Conservation (phyloP, 192 early-diverging fungal species). For the Spizellomyces punctatus region DNA sequence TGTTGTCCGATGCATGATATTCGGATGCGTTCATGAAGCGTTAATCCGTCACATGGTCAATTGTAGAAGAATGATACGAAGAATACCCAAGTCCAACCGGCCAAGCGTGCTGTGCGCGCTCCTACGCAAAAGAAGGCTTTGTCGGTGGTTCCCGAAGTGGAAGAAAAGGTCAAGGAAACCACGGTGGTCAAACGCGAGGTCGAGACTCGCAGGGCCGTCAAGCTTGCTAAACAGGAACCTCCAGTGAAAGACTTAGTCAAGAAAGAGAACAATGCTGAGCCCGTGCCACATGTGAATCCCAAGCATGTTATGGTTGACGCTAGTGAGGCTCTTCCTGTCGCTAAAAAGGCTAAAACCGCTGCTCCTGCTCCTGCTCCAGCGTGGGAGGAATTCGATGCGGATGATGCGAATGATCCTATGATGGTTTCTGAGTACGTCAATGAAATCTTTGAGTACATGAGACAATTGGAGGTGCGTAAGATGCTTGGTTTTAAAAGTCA, state of each 20-base stretch:
- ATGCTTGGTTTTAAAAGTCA: slow-evolving; percentile 1
- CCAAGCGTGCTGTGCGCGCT: neutral
- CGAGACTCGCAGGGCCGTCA: neutral
- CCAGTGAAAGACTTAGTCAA: neutral
- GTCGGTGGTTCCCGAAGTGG: neutral
- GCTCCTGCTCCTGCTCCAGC: neutral
- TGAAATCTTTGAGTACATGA: slow-evolving; percentile 93
- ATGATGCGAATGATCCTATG: slow-evolving; percentile 79
- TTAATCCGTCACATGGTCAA: neutral
- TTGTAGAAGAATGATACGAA: slow-evolving; percentile 5
- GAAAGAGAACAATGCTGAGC: slow-evolving; percentile 17
- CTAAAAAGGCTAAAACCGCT: slow-evolving; percentile 28
- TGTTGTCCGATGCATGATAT: neutral
- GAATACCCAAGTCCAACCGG: neutral
- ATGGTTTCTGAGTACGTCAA: slow-evolving; percentile 92
- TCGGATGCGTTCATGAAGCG: neutral
- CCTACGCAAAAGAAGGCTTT: slow-evolving; percentile 2
- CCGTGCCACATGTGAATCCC: slow-evolving; percentile 3
- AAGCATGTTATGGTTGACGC: slow-evolving; percentile 25
- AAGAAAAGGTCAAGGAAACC: neutral
- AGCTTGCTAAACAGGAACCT: neutral
- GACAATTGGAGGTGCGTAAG: slow-evolving; percentile 63
- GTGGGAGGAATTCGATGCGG: slow-evolving; percentile 75
- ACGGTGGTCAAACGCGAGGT: too few species aligned
- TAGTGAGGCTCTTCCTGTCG: slow-evolving; percentile 4